A percentile compares a stretch with the other conserved stretches of the same genome.
Evolutionary conservation across 495 filamentous ascomycete species (phyloP).

Genomic region (Hyaloscypha hepaticicola): DNA sequence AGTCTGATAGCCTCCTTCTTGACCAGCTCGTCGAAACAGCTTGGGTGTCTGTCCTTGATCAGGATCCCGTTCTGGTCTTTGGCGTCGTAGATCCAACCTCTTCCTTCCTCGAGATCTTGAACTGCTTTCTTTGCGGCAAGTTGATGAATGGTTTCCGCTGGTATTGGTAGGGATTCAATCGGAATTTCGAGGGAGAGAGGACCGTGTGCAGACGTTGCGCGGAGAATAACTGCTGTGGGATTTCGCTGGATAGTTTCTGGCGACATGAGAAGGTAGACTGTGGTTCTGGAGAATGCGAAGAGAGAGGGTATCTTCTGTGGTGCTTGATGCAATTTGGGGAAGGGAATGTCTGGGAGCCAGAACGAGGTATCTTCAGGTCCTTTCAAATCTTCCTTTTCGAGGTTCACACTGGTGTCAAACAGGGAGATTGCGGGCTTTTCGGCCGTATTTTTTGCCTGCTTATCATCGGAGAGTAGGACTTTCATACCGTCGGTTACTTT

Average conservation of each 20-base stretch:
- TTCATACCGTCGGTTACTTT: conserved; percentile 46
- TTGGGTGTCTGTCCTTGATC: conserved; percentile 47
- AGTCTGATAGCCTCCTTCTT: conserved; percentile 62
- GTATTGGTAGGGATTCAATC: conserved; percentile 45
- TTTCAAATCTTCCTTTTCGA: conserved; percentile 38
- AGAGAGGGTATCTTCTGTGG: conserved; percentile 62
- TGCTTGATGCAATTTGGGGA: conserved; percentile 59
- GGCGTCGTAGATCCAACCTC: conserved; percentile 61
- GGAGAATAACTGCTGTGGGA: conserved; percentile 56
- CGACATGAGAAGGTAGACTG: conserved; percentile 61
- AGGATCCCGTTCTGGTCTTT: conserved; percentile 43
- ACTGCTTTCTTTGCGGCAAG: conserved; percentile 67
- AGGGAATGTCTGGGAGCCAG: conserved; percentile 47
- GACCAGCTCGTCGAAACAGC: conserved; percentile 53
- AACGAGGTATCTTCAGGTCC: conserved; percentile 28
- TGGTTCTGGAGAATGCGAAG: conserved; percentile 61
- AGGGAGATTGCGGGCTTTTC: conserved; percentile 53
- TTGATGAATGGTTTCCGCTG: conserved; percentile 62
- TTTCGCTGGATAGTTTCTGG: conserved; percentile 43
- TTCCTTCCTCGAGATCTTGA: conserved; percentile 64
- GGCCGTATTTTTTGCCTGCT: conserved; percentile 1
- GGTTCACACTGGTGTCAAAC: conserved; percentile 49
- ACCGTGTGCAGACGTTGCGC: conserved; percentile 50
- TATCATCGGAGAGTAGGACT: conserved; percentile 28
- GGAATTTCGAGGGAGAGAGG: conserved; percentile 63